Conservation (phyloP, 2,329 filamentous ascomycete species). For the Helicocarpus griseus region DNA sequence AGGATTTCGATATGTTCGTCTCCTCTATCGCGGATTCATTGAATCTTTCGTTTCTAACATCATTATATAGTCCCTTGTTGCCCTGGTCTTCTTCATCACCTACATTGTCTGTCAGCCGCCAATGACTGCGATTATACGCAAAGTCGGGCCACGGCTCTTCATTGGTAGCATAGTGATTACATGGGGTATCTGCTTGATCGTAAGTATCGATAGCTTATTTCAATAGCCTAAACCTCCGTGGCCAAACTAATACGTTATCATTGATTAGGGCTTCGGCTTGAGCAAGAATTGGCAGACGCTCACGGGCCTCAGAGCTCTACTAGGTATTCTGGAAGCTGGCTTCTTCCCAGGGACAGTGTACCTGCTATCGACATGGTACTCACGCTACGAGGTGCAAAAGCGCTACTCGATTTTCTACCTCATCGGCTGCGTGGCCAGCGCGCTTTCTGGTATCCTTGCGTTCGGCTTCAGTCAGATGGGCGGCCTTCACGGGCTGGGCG, state of each 20-base stretch:
- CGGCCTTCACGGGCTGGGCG: slow-evolving; percentile 33
- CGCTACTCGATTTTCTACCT: slow-evolving; percentile 40
- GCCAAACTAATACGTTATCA: not conserved
- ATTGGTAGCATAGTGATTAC: slow-evolving; percentile 14
- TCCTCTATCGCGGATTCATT: not conserved
- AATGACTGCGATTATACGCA: slow-evolving; percentile 57
- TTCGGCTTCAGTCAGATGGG: slow-evolving; percentile 34
- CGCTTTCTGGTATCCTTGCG: slow-evolving; percentile 39
- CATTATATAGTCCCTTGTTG: slow-evolving; percentile 48
- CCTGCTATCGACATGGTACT: slow-evolving; percentile 65
- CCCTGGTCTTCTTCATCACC: slow-evolving; percentile 63
- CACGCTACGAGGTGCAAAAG: slow-evolving; percentile 31
- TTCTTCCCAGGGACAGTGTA: slow-evolving; percentile 65
- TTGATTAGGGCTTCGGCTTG: slow-evolving; percentile 17
- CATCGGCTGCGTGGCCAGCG: slow-evolving; percentile 39
- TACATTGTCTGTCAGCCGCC: slow-evolving; percentile 64
- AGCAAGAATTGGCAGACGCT: slow-evolving; percentile 18
- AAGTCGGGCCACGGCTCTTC: slow-evolving; percentile 41
- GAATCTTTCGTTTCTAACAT: not conserved
- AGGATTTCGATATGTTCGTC: slow-evolving; percentile 17
- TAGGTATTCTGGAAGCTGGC: slow-evolving; percentile 55
- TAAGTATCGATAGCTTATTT: slow-evolving; percentile 4
- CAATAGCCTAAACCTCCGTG: not conserved
- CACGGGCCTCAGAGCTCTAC: slow-evolving; percentile 29
- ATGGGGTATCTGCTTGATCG: slow-evolving; percentile 18